Base-by-base conservation (phyloP, 306 rosid species). In the Cucumis cinereus region DNA sequence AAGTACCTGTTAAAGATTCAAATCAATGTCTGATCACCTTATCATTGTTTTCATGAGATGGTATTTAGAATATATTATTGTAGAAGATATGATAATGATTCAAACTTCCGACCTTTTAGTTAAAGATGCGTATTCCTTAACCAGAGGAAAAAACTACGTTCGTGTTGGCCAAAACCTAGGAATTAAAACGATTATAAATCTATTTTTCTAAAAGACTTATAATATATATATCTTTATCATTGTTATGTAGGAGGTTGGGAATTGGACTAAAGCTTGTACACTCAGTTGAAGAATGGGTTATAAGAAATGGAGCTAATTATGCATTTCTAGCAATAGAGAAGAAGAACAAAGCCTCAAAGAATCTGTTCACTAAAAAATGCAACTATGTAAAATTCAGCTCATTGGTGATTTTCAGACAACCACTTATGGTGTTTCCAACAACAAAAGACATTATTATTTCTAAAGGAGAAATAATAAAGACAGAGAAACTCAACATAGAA, bases 251-350 rank as follows among this genome's bases (percentile, higher is more conserved):
- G 80, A 76, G 81, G 74, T 71, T 78, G 78, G 92, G 96, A 76
- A 76, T 91, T 15, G 93, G 88, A 69, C 75, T 82, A 78, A 84
- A 83, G 76, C 92, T 91, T 64, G 84, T 91, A 14, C 85, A 75
- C 68, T 84, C 93, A 41, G 68, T 89, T 24, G 93, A 91, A 84
- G 90, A 91, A 60, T 91, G 96, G 96, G 77, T 91, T 83, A 8
- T 76, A 74, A 89, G 81, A 82, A 89, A 89, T 77, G 93, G 93
- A 68, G 96, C 86, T 23, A 84, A 77, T 17, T 87, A 91, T 75
- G 77, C 92, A 77, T 83, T 79, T 33, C 77, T 86, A 70, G 96
- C 93, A 38, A 89, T 91, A 0, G 93, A 91, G 75, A 81, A 81
- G 80, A 84, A 68, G 54, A 89, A 91, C 20, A 80, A 72, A 11